Base-by-base conservation (phyloP, 1,139 yeast species). In the Tardiomyces blankii region DNA sequence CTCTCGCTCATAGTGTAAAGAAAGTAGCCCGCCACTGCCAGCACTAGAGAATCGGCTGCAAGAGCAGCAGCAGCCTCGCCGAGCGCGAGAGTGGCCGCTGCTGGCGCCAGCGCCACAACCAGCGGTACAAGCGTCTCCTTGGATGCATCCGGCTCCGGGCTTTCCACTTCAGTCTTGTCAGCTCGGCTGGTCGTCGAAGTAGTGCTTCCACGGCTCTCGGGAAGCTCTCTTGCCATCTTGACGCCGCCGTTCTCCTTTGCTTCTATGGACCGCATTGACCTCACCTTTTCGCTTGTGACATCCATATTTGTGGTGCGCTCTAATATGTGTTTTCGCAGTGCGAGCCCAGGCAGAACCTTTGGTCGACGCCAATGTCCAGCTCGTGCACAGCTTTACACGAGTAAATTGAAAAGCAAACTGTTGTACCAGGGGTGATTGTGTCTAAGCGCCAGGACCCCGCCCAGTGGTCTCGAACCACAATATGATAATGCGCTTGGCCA, bases 21-120 rank as follows among this genome's bases (percentile, higher is more conserved):
- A 3, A 56, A 49, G 57, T 59, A 58, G 3, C 54, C 57, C n/a
- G 54, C 49, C 11, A 55, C 58, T 14, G 43, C 33, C 18, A 58
- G 47, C 3, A 57, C 46, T 19, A 58, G 48, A 14, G 48, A 45
- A 44, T 58, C 62, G 7, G 57, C 49, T 14, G 51, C 49, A 12
- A 58, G 44, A 4, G 46, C 45, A 2, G 60, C 59, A 1, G 55
- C 55, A 2, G 47, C 33, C 33, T 56, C 60, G n/a, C 54, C 54
- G 11, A 49, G 38, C 19, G 54, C 9, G 7, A 57, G 42, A 5
- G 55, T 49, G 3, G 53, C 45, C 3, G 43, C 50, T 3, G 59
- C 60, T 9, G 62, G 61, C 8, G 56, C 41, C 38, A 58, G 44
- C 1, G 60, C 56, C 21, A 57, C 46, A 3, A 49, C 28, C 42